Conservation (phyloP, 345 rosid species). For the Rhizophora mangle region DNA sequence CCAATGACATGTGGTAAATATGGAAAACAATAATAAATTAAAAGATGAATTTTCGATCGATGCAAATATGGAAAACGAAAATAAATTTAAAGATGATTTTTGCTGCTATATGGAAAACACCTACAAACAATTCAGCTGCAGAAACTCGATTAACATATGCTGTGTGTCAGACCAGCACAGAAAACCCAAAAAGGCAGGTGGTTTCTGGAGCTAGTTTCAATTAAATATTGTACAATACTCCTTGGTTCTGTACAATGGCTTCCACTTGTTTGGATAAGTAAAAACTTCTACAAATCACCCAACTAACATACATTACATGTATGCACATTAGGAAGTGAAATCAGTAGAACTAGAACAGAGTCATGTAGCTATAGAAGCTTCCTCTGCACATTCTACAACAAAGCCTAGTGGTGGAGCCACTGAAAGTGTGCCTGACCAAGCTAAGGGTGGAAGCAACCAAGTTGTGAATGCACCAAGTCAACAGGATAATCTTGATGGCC, state of each 20-base stretch:
- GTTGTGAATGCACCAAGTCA: slow-evolving; percentile 36
- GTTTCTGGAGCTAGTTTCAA: neutral
- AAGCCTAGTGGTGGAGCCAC: slow-evolving; percentile 25
- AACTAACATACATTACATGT: slow-evolving; percentile 7
- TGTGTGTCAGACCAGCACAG: neutral
- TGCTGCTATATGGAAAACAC: neutral
- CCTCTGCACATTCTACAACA: slow-evolving; percentile 30
- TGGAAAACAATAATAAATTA: too few species aligned
- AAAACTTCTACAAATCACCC: slow-evolving; percentile 13
- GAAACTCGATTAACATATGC: neutral
- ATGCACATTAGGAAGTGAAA: slow-evolving; percentile 41
- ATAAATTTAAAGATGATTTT: neutral
- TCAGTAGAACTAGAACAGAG: slow-evolving; percentile 26
- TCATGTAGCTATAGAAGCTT: slow-evolving; percentile 28
- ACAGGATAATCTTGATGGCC: slow-evolving; percentile 44
- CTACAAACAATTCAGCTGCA: neutral
- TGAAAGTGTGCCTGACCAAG: slow-evolving; percentile 26
- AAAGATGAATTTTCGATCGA: too few species aligned
- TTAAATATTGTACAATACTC: neutral
- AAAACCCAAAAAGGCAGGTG: neutral
- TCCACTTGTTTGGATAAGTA: slow-evolving; percentile 8
- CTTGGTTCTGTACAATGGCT: neutral
- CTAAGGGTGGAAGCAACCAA: slow-evolving; percentile 8
- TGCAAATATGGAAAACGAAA: too few species aligned
- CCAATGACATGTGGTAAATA: too few species aligned